Evolutionary conservation across 208 protist species (phyloP), one percentile per base, ranked within the genome.

Genomic region (Crithidia expoeki): DNA sequence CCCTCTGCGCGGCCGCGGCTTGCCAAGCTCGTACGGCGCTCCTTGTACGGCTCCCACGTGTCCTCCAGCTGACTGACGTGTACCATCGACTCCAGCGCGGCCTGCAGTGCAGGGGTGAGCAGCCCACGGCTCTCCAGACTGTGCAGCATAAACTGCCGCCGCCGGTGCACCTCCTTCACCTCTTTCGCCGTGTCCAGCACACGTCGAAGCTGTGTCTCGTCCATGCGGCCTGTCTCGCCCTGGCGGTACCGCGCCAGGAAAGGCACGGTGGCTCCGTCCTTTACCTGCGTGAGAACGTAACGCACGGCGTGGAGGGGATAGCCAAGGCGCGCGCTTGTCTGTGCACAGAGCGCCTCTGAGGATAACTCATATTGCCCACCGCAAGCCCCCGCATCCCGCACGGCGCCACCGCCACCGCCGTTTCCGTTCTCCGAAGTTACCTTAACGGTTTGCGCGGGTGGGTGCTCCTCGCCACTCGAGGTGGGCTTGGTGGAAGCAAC

Each of bases 221-320:
- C 76, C 65, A 97, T 59, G 55, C 84, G 68, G 5, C 88, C 85
- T 1, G 90, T 95, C 57, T 92, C 77, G 61, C 93, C 87, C 49
- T 86, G 83, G 2, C 93, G 82, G 71, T 97, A 97, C 0, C 93
- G 86, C 19, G 90, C 93, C 25, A 97, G 81, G 61, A 97, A 97
- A 12, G 93, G 93, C 19, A 97, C 86, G 16, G 87, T 97, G 21
- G 83, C 84, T 16, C 88, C 90, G 11, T 90, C 71, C 68, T 86
- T 80, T 5, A 62, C 78, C 76, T 92, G 80, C 50, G 84, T 77
- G 27, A 93, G 38, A 0, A 93, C 85, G 58, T 79, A 96, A 21
- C 76, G 71, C 2, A 83, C 87, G 16, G 72, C 38, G 44, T 56
- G n/a, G 9, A 61, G 44, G 0, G 81, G 73, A 4, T 85, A 67